These are phyloP conservation scores for Ophiorrhiza pumila DNA, from an alignment of 257 asterid species.

Conservation along the genomic window DNA sequence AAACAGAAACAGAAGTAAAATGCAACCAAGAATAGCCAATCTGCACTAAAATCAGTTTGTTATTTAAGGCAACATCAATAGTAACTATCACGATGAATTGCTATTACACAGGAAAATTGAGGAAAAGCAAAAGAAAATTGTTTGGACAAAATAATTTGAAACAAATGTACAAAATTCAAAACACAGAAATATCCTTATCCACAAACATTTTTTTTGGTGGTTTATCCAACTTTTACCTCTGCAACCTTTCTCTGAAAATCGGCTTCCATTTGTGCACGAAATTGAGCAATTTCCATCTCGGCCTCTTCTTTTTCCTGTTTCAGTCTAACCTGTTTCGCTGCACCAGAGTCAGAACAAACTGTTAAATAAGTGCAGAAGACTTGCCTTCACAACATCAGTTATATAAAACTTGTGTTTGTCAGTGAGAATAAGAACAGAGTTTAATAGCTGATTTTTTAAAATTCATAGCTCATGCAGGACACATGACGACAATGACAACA, in stretches of 20 bases:
- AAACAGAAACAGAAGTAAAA: no score
- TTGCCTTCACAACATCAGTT: not conserved
- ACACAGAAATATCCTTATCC: not conserved
- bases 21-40: no score
- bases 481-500: not conserved
- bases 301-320: constrained; percentile 97
- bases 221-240: constrained; percentile 57
- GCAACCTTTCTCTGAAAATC: constrained; percentile 79
- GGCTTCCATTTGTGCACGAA: constrained; percentile 92
- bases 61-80: no score
- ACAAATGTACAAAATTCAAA: not conserved
- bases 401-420: not conserved
- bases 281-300: constrained; percentile 78
- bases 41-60: no score
- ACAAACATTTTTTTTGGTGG: no score
- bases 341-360: constrained; percentile 6
- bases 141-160: not conserved
- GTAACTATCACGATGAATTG: no score
- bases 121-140: not conserved
- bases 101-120: not conserved
- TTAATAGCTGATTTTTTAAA: not conserved
- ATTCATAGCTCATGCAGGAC: not conserved
- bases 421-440: not conserved
- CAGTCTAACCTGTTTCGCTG: constrained; percentile 85
- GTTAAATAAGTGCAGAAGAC: not conserved